Base-by-base conservation (phyloP, 129 eudicot genomes). In the Glebionis coronaria region DNA sequence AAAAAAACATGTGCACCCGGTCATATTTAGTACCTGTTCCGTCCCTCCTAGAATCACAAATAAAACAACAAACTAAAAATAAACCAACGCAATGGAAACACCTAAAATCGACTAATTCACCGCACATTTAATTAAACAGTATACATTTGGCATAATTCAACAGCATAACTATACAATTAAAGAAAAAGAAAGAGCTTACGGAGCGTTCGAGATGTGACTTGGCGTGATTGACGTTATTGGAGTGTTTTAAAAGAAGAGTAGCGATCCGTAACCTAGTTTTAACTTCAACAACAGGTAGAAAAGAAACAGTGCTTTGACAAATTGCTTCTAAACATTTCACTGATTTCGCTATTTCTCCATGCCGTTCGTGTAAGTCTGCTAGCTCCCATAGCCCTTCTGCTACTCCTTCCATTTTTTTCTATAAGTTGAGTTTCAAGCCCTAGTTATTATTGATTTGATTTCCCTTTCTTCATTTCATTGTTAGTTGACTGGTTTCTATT, bases 321-420 rank as follows among this genome's bases (percentile, higher is more conserved):
- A 92, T 84, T 44, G 96, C 96, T 77, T 92, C 98, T 11, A 92
- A 79, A 58, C 98, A 92, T 67, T 92, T 92, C 14, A 92, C 71
- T 9, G 95, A 73, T 63, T 78, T 82, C 8, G 84, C 88, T 4
- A 86, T 67, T 55, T 92, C 91, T 15, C 90, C 84, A 11, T 74
- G 76, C 65, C 87, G 84, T 82, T 88, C 95, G 72, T 78, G 80
- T 16, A 83, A 47, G 66, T 88, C 98, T 12, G 98, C 96, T 76
- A 92, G 61, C 67, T 79, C 87, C 98, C 98, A 92, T 50, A 92
- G 74, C 59, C 98, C 98, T 72, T 92, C 98, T 45, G 96, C 96
- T 69, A 88, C 88, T 61, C 80, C 91, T 2, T 92, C 96, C 97
- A 90, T 90, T 46, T 27, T 90, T 46, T 27, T 31, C 46, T 23